Conservation (phyloP, 352 stramenopile species). For the Globisporangium sylvaticum region DNA sequence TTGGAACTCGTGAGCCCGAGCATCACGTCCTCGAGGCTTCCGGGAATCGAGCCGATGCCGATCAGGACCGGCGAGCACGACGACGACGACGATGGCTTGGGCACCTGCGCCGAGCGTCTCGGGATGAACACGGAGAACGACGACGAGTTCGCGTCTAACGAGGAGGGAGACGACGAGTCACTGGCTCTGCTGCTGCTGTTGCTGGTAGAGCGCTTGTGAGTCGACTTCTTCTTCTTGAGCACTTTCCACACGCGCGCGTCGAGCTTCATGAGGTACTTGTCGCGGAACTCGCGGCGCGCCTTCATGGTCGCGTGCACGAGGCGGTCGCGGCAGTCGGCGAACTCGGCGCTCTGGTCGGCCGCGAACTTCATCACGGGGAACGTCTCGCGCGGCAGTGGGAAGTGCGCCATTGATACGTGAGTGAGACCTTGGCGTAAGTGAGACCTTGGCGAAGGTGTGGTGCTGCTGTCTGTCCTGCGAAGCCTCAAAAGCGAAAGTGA, state of each 20-base stretch:
- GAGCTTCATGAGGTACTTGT: constrained; percentile 21
- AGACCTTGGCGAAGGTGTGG: background rate
- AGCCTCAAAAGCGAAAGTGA: background rate
- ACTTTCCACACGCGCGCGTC: constrained; percentile 21
- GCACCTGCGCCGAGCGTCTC: background rate
- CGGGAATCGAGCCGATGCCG: constrained; percentile 19
- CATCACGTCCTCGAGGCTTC: constrained; percentile 29
- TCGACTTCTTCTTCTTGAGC: constrained; percentile 19
- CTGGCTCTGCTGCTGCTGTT: background rate
- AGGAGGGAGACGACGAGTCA: background rate
- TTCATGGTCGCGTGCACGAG: constrained; percentile 24
- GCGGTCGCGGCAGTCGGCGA: constrained; percentile 21
- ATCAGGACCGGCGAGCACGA: constrained; percentile 34
- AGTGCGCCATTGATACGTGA: background rate
- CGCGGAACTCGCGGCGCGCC: constrained; percentile 20
- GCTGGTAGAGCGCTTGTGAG: background rate
- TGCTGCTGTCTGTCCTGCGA: background rate
- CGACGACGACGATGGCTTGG: constrained; percentile 12
- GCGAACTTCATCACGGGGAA: constrained; percentile 31
- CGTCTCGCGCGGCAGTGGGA: constrained; percentile 20
- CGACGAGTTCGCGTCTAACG: too few relatives aligned
- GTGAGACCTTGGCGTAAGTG: background rate
- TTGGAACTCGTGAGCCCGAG: constrained; percentile 21
- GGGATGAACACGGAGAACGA: constrained; percentile 21
- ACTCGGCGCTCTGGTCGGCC: constrained; percentile 22